Percentiles rank a stretch among this genome's conserved stretches.
These are phyloP conservation scores for Tuber melanosporum DNA, from an alignment of 495 filamentous ascomycete genomes.

Conservation along the genomic window DNA sequence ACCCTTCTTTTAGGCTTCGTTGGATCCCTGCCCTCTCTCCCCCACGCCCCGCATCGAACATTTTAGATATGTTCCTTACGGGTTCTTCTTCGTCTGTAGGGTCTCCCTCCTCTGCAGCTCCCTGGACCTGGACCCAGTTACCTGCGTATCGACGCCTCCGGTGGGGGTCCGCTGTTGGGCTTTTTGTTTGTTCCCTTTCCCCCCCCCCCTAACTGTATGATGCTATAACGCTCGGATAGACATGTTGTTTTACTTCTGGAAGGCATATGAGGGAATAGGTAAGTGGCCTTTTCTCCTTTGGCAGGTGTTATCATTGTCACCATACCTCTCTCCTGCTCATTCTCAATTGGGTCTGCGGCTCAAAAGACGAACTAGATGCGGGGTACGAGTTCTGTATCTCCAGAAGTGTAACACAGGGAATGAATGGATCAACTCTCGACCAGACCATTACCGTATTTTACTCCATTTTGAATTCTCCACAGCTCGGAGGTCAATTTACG, in stretches of 20 bases:
- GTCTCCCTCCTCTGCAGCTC: background rate
- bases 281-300: background rate
- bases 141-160: background rate
- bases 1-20: background rate
- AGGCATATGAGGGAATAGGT: background rate
- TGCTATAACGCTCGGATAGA: background rate
- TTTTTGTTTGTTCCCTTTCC: background rate
- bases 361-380: background rate
- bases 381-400: background rate
- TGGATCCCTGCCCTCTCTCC: background rate
- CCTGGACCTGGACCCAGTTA: slow-evolving; percentile 2
- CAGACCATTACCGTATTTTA: background rate
- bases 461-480: too few species aligned
- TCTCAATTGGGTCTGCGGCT: background rate
- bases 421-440: background rate
- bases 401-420: background rate
- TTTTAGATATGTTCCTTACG: background rate
- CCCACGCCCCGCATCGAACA: background rate
- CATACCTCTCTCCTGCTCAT: background rate
- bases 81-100: background rate
- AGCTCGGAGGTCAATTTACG: too few species aligned
- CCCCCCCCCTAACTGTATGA: background rate
- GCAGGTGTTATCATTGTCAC: background rate
- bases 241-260: background rate
- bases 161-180: too few species aligned